Conservation (phyloP, 75 land plant species). For the Azolla pinnata region DNA sequence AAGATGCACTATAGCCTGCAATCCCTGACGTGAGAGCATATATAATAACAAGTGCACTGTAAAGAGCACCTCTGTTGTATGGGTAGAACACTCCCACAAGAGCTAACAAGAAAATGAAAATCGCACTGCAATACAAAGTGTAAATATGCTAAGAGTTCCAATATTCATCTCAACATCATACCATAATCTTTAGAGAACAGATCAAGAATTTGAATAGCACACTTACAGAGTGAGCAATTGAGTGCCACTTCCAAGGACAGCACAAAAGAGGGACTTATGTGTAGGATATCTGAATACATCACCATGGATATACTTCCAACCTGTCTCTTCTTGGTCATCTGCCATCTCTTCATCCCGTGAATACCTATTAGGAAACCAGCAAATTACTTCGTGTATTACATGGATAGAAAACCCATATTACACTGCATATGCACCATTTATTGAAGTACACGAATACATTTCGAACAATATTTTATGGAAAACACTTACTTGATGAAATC, state of each 20-base stretch:
- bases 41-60: slow-evolving; percentile 48
- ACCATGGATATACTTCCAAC: slow-evolving; percentile 84
- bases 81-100: slow-evolving; percentile 58
- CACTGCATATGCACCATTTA: no score
- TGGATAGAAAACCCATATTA: no score
- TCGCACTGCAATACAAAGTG: slow-evolving; percentile 10
- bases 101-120: slow-evolving; percentile 40
- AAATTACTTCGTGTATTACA: no score
- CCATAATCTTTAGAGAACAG: no score
- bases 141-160: no score
- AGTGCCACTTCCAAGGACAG: slow-evolving; percentile 66
- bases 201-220: not conserved
- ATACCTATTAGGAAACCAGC: no score
- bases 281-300: slow-evolving; percentile 71
- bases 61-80: slow-evolving; percentile 48
- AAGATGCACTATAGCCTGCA: slow-evolving; percentile 42
- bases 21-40: slow-evolving; percentile 58
- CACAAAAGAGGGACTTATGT: slow-evolving; percentile 53
- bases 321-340: slow-evolving; percentile 70
- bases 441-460: not conserved
- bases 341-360: slow-evolving; percentile 53
- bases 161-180: no score
- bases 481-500: slow-evolving; percentile 64
- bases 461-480: not conserved
- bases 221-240: slow-evolving; percentile 55